A percentile compares a stretch with the other conserved stretches of the same genome.
These are phyloP conservation scores for Gigaspora rosea DNA, from an alignment of 192 early-diverging fungal species.

Conservation along the genomic window DNA sequence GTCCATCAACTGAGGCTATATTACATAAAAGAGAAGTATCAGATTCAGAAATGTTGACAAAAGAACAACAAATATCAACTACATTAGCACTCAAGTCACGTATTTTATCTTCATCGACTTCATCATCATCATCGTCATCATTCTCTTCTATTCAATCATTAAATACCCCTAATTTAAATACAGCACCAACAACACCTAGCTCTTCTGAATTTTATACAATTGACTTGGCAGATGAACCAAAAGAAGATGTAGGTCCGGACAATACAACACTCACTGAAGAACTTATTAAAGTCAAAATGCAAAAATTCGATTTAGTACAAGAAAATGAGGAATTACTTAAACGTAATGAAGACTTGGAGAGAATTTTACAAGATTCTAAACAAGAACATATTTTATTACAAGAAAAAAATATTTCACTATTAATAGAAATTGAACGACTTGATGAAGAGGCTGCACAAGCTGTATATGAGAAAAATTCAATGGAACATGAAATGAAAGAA, in stretches of 20 bases:
- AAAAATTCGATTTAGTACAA: slow-evolving; percentile 45
- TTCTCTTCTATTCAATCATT: no score
- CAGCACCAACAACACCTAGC: not conserved
- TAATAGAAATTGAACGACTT: slow-evolving; percentile 35
- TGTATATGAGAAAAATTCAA: slow-evolving; percentile 24
- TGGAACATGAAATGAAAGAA: slow-evolving; percentile 28
- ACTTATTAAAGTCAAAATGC: slow-evolving; percentile 40
- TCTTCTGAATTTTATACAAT: not conserved
- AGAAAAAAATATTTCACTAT: slow-evolving; percentile 36
- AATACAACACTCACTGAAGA: slow-evolving; percentile 35
- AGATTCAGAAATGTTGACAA: no score
- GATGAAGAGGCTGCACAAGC: slow-evolving; percentile 33
- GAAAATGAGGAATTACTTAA: slow-evolving; percentile 30
- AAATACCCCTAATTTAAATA: no score
- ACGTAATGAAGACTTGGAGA: slow-evolving; percentile 33
- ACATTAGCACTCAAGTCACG: no score
- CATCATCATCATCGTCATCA: no score
- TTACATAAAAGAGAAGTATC: no score
- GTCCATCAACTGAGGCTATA: not conserved
- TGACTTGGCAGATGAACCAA: not conserved
- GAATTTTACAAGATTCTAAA: slow-evolving; percentile 34
- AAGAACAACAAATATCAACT: no score
- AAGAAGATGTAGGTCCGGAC: not conserved
- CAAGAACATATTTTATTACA: slow-evolving; percentile 39
- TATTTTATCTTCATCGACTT: no score